Percentiles rank a stretch among this genome's conserved stretches.
phyloP scores from a whole-genome alignment of 2,329 filamentous ascomycete genomes.

The Neodidymelliopsis sp. region DNA sequence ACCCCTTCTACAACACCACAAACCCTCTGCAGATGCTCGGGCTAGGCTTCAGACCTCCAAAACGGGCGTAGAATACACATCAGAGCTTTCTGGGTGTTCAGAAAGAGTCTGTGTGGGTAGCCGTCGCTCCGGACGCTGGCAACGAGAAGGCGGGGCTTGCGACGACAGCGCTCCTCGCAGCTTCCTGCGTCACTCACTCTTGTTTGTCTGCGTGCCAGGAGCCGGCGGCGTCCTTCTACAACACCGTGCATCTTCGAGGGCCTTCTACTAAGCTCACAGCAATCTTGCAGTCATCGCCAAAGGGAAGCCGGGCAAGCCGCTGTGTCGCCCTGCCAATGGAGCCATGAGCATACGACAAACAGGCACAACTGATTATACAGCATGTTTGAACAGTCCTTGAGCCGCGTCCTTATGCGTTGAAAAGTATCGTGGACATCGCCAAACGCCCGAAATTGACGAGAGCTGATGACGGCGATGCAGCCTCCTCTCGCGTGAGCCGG shows the following conservation, averaged over 20 bases:
- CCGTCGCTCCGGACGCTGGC: neutral
- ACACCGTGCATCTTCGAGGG: neutral
- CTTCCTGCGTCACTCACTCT: slow-evolving; percentile 1
- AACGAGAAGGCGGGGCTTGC: slow-evolving; percentile 8
- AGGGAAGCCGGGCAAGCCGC: neutral
- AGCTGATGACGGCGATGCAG: too few relatives aligned
- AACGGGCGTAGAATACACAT: neutral
- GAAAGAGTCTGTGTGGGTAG: neutral
- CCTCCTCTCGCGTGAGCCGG: too few relatives aligned
- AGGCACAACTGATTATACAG: too few relatives aligned
- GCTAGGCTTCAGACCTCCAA: neutral
- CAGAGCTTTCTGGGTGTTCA: too few relatives aligned
- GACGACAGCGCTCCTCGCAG: neutral
- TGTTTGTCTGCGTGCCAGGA: neutral
- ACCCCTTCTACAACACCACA: slow-evolving; percentile 2
- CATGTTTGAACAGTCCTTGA: too few relatives aligned
- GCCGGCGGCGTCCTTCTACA: too few relatives aligned
- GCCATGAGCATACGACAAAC: too few relatives aligned
- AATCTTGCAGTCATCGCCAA: too few relatives aligned
- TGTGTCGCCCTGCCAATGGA: neutral
- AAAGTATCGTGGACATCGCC: too few relatives aligned
- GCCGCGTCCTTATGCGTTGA: too few relatives aligned
- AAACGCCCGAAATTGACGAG: too few relatives aligned
- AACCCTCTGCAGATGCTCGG: neutral
- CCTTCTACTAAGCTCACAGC: neutral